Evolutionary conservation across 768 basidiomycete genomes (phyloP), one percentile per base, ranked within the genome.

Genomic region (Pulveroboletus frians): DNA sequence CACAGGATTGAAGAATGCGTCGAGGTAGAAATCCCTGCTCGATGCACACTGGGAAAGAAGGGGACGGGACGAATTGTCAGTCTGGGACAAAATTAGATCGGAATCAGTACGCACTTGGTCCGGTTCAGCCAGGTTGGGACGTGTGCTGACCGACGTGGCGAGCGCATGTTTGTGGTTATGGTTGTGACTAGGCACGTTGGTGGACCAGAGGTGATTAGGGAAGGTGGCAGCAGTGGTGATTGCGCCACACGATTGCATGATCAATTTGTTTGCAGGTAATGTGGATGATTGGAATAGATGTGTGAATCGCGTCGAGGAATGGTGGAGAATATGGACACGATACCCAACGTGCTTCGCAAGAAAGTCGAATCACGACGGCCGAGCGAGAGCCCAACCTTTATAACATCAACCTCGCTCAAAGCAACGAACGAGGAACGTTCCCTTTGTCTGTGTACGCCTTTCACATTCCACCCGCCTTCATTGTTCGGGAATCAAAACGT

Each of bases 1-100:
- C 65, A 73, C 31, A 51, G 59, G 36, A 54, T 72, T 49, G 67
- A 73, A 47, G 72, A 79, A 50, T 65, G 73, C 30, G 73, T 83
- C 56, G 65, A 73, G 43, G 74, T 78, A 59, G 73, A 84, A 65
- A 77, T 84, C 67, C 23, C 21, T 46, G 14, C 17, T 27, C 3
- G 32, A n/a, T 29, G n/a, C 13, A 18, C 36, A 21, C 52, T 54
- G 21, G 11, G 9, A 9, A 9, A 17, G 9, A 20, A 39, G 18
- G 17, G 3, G 13, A 11, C 4, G 17, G 3, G 10, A 29, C 31
- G 38, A 17, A 6, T 17, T 15, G 23, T 59, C 31, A 51, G 27
- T 6, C 5, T 15, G n/a, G 14, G 30, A 31, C 15, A 8, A 34
- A 8, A 18, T 11, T 1, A 0, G 39, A 29, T 27, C 9, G 1